Percentiles rank a stretch among this genome's conserved stretches.
phyloP scores from a whole-genome alignment of 2,329 filamentous ascomycete genomes.

The Plenodomus lindquistii region DNA sequence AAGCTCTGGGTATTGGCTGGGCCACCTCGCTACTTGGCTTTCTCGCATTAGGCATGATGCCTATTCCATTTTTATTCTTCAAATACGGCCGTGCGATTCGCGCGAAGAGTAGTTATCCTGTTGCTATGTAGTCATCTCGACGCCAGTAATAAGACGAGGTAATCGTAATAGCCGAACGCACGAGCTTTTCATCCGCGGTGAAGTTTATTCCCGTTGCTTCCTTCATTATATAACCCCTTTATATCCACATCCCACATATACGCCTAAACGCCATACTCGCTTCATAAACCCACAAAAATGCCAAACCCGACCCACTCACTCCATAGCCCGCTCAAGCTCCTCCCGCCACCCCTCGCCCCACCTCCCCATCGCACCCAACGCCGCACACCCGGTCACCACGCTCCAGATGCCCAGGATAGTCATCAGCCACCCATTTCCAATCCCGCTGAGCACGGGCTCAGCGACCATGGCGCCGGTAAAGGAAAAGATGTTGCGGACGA shows the following conservation, averaged over 20 bases:
- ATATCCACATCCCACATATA: too few species aligned
- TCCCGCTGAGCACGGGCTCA: slow-evolving; percentile 38
- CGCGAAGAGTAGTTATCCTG: slow-evolving; percentile 27
- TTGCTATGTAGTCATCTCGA: slow-evolving; percentile 3
- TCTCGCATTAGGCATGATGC: slow-evolving; percentile 40
- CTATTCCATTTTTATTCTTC: slow-evolving; percentile 35
- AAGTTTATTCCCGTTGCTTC: too few species aligned
- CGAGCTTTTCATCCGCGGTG: too few species aligned
- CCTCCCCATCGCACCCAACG: slow-evolving; percentile 64
- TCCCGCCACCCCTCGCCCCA: slow-evolving; percentile 67
- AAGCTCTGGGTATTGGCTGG: slow-evolving; percentile 43
- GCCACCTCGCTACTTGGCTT: slow-evolving; percentile 47
- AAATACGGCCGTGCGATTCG: slow-evolving; percentile 30
- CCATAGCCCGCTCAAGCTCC: too few species aligned
- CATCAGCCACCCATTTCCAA: slow-evolving; percentile 48
- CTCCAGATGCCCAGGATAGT: slow-evolving; percentile 50
- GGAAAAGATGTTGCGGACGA: slow-evolving; percentile 43
- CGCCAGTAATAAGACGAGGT: too few species aligned
- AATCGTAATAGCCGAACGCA: too few species aligned
- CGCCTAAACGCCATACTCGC: too few species aligned
- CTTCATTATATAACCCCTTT: too few species aligned
- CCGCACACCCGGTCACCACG: slow-evolving; percentile 51
- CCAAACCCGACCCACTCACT: too few species aligned
- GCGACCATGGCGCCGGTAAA: slow-evolving; percentile 44
- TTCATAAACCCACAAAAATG: too few species aligned